A percentile compares a stretch with the other conserved stretches of the same genome.
Conservation (phyloP, 192 early-diverging fungal species). For the Backusella parvicylindrica region DNA sequence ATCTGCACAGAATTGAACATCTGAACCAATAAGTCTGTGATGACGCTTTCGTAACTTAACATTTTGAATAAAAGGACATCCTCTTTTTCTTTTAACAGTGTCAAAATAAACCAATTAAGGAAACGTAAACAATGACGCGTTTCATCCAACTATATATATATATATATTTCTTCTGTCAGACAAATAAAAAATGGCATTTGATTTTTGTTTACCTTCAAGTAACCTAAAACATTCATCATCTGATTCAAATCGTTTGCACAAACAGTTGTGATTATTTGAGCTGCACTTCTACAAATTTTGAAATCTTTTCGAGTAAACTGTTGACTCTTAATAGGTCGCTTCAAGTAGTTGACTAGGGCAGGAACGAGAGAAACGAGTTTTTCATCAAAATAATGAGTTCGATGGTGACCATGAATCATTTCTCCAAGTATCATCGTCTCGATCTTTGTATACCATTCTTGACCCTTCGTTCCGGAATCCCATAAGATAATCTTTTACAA, state of each 20-base stretch:
- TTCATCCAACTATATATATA: constrained; percentile 35
- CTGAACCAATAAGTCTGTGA: constrained; percentile 34
- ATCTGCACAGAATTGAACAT: constrained; percentile 30
- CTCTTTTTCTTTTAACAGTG: constrained; percentile 11
- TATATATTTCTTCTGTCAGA: constrained; percentile 3
- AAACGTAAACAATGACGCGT: constrained; percentile 34
- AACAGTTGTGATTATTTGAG: constrained; percentile 35
- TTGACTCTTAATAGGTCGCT: constrained; percentile 19
- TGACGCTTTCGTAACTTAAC: constrained; percentile 29
- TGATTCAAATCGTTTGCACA: constrained; percentile 22
- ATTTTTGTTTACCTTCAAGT: constrained; percentile 20
- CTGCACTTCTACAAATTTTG: constrained; percentile 27
- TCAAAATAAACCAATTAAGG: constrained; percentile 42
- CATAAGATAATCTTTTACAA: constrained; percentile 35
- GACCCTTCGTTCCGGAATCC: constrained; percentile 23
- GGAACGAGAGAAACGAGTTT: constrained; percentile 30
- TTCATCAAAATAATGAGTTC: constrained; percentile 32
- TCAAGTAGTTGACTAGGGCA: constrained; percentile 27
- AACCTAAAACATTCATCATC: neutral
- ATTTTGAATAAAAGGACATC: constrained; percentile 22
- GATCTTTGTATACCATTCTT: constrained; percentile 33
- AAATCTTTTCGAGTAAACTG: constrained; percentile 42
- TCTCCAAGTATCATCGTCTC: constrained; percentile 25
- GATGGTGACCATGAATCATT: constrained; percentile 11
- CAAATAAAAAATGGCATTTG: neutral